phyloP scores from a whole-genome alignment of 2,329 filamentous ascomycete species.

The Helicocarpus griseus region DNA sequence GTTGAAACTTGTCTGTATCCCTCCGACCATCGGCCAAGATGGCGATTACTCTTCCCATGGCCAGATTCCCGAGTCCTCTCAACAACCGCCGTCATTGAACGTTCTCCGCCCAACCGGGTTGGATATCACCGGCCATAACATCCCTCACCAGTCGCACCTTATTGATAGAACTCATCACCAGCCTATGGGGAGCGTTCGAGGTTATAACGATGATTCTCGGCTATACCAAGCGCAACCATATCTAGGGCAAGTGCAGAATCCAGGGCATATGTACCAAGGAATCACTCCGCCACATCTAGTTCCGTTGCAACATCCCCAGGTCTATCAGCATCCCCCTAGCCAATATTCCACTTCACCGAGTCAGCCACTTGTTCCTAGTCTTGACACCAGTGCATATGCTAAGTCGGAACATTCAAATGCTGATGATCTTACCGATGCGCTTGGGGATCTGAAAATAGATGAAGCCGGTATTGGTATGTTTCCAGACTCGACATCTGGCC shows the following conservation, averaged over 20 bases:
- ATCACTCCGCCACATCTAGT: constrained; percentile 15
- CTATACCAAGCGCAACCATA: constrained; percentile 31
- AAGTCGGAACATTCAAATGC: constrained; percentile 57
- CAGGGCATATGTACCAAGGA: constrained; percentile 23
- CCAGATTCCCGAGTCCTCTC: constrained; percentile 18
- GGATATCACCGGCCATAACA: constrained; percentile 32
- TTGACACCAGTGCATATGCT: constrained; percentile 42
- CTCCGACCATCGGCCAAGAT: constrained; percentile 71
- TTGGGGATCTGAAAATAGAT: constrained; percentile 80
- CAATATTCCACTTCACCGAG: constrained; percentile 11
- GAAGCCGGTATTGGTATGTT: constrained; percentile 68
- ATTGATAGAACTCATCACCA: constrained; percentile 8
- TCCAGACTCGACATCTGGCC: background rate
- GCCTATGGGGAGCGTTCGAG: constrained; percentile 1
- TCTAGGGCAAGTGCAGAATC: constrained; percentile 19
- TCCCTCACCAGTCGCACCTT: constrained; percentile 37
- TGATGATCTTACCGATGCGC: constrained; percentile 64
- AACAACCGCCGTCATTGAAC: constrained; percentile 4
- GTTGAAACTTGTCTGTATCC: constrained; percentile 85
- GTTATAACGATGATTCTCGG: constrained; percentile 34
- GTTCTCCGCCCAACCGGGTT: constrained; percentile 3
- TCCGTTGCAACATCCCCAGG: background rate
- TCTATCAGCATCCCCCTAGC: background rate
- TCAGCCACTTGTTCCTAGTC: constrained; percentile 18
- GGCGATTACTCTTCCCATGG: constrained; percentile 34